Conservation (phyloP, 495 filamentous ascomycete species). For the Penicillium parvum region DNA sequence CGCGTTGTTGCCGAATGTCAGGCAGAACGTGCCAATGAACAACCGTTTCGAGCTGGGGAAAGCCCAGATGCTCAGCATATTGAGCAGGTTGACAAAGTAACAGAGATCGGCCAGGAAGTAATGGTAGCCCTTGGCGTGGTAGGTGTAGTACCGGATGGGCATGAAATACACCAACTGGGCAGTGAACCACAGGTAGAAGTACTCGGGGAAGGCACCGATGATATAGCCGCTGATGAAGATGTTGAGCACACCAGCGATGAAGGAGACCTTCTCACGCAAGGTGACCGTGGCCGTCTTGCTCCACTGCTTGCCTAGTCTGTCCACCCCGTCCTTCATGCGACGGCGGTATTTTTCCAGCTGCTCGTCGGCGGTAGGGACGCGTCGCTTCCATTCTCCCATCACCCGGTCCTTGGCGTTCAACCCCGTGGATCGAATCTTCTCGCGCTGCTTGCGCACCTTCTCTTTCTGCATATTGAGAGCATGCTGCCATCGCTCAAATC, state of each 20-base stretch:
- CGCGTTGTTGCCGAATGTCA: conserved; percentile 94
- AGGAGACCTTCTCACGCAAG: conserved; percentile 87
- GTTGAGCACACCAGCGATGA: conserved; percentile 93
- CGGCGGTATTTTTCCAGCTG: conserved; percentile 86
- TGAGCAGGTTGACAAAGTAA: conserved; percentile 93
- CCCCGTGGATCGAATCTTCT: conserved; percentile 61
- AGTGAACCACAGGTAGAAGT: conserved; percentile 91
- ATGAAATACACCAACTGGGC: conserved; percentile 85
- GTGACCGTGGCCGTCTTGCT: conserved; percentile 84
- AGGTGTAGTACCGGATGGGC: conserved; percentile 89
- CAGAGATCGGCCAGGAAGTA: conserved; percentile 97
- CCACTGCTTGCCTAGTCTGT: conserved; percentile 80
- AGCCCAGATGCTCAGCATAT: conserved; percentile 79
- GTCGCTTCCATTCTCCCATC: conserved; percentile 80
- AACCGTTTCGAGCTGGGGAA: conserved; percentile 88
- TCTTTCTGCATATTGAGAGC: conserved; percentile 76
- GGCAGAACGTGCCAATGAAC: conserved; percentile 88
- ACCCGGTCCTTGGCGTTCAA: conserved; percentile 63
- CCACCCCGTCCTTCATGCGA: conserved; percentile 82
- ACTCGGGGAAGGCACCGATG: conserved; percentile 78
- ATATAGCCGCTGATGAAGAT: conserved; percentile 95
- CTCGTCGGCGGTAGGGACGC: conserved; percentile 80
- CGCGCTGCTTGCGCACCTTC: conserved; percentile 75
- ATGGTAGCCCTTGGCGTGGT: conserved; percentile 85
- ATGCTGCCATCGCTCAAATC: conserved; percentile 81